phyloP scores from a whole-genome alignment of 306 rosid species.

The Cyamopsis tetragonoloba region DNA sequence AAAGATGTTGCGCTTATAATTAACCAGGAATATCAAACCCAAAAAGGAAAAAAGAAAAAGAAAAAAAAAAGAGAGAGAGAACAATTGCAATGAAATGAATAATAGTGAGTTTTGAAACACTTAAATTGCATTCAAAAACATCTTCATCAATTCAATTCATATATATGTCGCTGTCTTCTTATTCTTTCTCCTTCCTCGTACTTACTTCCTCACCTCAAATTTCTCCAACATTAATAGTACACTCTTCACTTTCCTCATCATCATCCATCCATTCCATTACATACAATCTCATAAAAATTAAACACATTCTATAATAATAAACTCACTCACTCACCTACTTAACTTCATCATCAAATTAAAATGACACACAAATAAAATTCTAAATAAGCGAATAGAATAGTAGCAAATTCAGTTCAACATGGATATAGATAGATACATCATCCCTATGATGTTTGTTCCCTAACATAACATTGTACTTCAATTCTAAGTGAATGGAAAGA shows the following conservation, averaged over 20 bases:
- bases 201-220: not conserved
- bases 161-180: not conserved
- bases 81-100: conserved; percentile 4
- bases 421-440: too few species aligned
- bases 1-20: not conserved
- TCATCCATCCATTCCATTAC: conserved; percentile 53
- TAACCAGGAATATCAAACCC: not conserved
- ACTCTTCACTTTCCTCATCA: too few species aligned
- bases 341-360: conserved; percentile 8
- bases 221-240: not conserved
- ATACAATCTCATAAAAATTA: conserved; percentile 41
- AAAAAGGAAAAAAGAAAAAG: too few species aligned
- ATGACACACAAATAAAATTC: conserved; percentile 7
- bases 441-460: too few species aligned
- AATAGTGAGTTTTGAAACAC: conserved; percentile 9
- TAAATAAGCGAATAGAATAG: conserved; percentile 11
- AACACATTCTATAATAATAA: conserved; percentile 24
- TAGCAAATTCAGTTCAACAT: too few species aligned
- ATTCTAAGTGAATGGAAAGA: too few species aligned
- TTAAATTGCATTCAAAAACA: not conserved
- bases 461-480: too few species aligned
- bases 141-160: not conserved
- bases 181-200: not conserved
- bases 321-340: not conserved
- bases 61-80: not conserved